Conservation (phyloP, 768 basidiomycete species). For the Russula dissimulans region DNA sequence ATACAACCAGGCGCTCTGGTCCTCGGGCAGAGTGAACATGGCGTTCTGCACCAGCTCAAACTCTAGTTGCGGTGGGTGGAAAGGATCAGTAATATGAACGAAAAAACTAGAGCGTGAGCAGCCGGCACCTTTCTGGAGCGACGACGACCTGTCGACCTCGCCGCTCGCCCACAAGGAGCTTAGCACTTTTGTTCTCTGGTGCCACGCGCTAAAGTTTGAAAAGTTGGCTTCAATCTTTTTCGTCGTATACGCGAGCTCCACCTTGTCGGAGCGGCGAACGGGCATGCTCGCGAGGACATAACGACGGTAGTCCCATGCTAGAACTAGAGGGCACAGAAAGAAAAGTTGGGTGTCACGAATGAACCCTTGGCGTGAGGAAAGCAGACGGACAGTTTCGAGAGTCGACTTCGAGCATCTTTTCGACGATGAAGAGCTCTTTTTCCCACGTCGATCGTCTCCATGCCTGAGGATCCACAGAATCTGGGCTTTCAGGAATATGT, state of each 20-base stretch:
- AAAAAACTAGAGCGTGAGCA: conserved; percentile 13
- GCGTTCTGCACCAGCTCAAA: conserved; percentile 90
- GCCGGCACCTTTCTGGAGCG: conserved; percentile 56
- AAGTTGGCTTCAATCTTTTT: conserved; percentile 90
- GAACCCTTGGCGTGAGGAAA: neutral
- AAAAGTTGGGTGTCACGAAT: neutral
- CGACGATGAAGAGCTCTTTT: conserved; percentile 76
- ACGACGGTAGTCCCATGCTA: conserved; percentile 90
- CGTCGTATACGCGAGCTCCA: conserved; percentile 81
- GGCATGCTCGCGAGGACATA: conserved; percentile 73
- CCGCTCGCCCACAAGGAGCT: conserved; percentile 54
- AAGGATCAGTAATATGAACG: neutral
- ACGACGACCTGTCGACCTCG: conserved; percentile 41
- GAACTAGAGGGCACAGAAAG: conserved; percentile 43
- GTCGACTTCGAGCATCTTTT: conserved; percentile 88
- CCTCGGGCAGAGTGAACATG: conserved; percentile 91
- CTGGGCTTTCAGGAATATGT: conserved; percentile 69
- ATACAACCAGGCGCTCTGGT: conserved; percentile 98
- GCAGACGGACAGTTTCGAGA: conserved; percentile 75
- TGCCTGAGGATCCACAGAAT: conserved; percentile 37
- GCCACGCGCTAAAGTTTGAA: conserved; percentile 99
- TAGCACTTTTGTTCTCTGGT: conserved; percentile 84
- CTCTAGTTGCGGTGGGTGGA: conserved; percentile 39
- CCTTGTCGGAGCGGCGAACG: conserved; percentile 38
- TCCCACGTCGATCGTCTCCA: conserved; percentile 83